Percentiles rank a stretch among this genome's conserved stretches.
These are phyloP conservation scores for Ophiocordyceps robertsii DNA, from an alignment of 2,329 filamentous ascomycete genomes.

Conservation along the genomic window DNA sequence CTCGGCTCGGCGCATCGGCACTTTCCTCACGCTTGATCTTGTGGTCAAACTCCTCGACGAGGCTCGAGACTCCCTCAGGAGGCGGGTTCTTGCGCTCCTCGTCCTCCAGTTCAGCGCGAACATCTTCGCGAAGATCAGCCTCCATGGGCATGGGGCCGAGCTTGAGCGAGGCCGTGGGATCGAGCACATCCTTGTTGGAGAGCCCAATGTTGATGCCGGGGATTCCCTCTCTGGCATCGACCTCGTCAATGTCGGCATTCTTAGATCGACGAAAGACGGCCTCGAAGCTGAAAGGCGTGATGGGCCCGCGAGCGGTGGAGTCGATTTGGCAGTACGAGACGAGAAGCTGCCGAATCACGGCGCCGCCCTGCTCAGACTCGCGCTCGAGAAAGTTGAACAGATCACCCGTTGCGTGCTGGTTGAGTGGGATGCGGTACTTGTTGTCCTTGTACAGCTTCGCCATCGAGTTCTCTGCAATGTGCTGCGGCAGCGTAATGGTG, in stretches of 20 bases:
- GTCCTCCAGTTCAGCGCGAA: constrained; percentile 75
- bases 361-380: constrained; percentile 70
- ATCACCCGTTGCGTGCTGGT: constrained; percentile 67
- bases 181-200: constrained; percentile 45
- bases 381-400: constrained; percentile 81
- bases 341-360: constrained; percentile 63
- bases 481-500: constrained; percentile 61
- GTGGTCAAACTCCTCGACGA: constrained; percentile 79
- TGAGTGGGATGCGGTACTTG: constrained; percentile 85
- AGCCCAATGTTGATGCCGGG: constrained; percentile 49
- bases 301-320: constrained; percentile 44
- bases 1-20: constrained; percentile 64
- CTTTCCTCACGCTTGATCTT: constrained; percentile 83
- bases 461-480: constrained; percentile 63
- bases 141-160: constrained; percentile 81
- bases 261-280: constrained; percentile 43
- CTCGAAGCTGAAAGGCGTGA: constrained; percentile 51
- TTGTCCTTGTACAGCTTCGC: constrained; percentile 72
- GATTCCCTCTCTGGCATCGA: constrained; percentile 51
- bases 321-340: constrained; percentile 44
- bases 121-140: constrained; percentile 65
- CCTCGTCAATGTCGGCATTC: constrained; percentile 48
- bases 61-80: constrained; percentile 51
- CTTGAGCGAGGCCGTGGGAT: constrained; percentile 46
- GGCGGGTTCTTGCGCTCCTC: constrained; percentile 71